Evolutionary conservation across 73 alveolate species (phyloP).

Genomic region (Paramecium sonneborni): DNA sequence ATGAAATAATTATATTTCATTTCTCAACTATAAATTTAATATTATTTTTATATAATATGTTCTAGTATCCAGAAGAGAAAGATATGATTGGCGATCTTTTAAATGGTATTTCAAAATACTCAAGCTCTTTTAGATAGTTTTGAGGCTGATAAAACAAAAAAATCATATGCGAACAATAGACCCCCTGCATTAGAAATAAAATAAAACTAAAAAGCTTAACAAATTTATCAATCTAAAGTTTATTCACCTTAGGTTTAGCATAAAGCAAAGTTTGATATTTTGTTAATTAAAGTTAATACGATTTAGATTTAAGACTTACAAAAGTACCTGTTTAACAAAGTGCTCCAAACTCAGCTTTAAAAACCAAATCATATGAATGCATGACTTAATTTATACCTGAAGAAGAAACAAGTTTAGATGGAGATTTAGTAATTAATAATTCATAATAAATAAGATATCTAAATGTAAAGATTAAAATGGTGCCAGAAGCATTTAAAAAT

Average conservation of each 20-base stretch:
- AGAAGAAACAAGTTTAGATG: slow-evolving; percentile 17
- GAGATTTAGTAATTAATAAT: slow-evolving; percentile 23
- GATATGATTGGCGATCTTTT: neutral
- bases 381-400: slow-evolving; percentile 2
- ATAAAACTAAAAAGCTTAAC: neutral
- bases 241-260: neutral
- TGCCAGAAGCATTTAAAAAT: slow-evolving; percentile 70
- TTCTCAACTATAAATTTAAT: neutral
- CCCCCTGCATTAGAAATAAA: neutral
- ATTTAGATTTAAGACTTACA: neutral
- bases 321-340: slow-evolving; percentile 8
- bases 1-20: neutral
- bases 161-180: neutral
- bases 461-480: slow-evolving; percentile 74
- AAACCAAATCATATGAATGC: neutral
- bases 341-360: slow-evolving; percentile 12
- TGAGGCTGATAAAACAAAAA: neutral
- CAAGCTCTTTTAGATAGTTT: neutral
- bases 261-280: neutral
- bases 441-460: neutral
- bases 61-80: neutral
- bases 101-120: neutral
- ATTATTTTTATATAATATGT: neutral
- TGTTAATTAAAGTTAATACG: neutral
- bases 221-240: neutral